Evolutionary conservation across 495 filamentous ascomycete genomes (phyloP).

Genomic region (Tuber brumale): DNA sequence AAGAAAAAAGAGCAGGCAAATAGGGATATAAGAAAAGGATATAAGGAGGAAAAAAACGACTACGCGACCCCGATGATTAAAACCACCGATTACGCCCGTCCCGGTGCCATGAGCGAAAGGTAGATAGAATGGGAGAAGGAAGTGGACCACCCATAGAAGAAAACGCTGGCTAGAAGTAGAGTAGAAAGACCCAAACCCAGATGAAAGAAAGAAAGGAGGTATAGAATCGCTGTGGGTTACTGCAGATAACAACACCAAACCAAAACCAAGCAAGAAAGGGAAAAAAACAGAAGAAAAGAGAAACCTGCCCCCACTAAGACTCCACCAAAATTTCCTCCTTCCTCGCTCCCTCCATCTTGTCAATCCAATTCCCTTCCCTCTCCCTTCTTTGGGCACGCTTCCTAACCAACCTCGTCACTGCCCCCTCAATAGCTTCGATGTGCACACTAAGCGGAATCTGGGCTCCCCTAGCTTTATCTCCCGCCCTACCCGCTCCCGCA

Average conservation of each 20-base stretch:
- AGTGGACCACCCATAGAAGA: neutral
- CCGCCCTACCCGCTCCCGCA: conserved; percentile 11
- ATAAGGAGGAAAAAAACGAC: conserved; percentile 1
- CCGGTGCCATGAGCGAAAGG: neutral
- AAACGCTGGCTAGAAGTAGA: neutral
- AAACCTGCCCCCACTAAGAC: neutral
- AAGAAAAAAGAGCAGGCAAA: neutral
- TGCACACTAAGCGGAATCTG: conserved; percentile 36
- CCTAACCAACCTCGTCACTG: conserved; percentile 31
- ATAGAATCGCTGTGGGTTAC: neutral
- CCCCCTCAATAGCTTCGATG: conserved; percentile 34
- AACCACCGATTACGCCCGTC: conserved; percentile 5
- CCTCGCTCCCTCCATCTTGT: conserved; percentile 21
- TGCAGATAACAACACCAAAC: neutral
- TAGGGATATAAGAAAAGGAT: conserved; percentile 2
- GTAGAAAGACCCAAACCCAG: neutral
- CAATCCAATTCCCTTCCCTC: conserved; percentile 36
- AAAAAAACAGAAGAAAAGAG: neutral
- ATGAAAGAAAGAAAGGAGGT: neutral
- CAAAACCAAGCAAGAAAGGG: neutral
- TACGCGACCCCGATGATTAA: conserved; percentile 1
- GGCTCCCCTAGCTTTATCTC: conserved; percentile 9
- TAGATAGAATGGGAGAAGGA: neutral
- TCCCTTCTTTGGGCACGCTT: conserved; percentile 33
- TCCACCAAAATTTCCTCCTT: conserved; percentile 37